Percentiles rank a stretch among this genome's conserved stretches.
phyloP scores from a whole-genome alignment of 1,284 basidiomycete species.

The Ceratorhiza oryzae-sativae region DNA sequence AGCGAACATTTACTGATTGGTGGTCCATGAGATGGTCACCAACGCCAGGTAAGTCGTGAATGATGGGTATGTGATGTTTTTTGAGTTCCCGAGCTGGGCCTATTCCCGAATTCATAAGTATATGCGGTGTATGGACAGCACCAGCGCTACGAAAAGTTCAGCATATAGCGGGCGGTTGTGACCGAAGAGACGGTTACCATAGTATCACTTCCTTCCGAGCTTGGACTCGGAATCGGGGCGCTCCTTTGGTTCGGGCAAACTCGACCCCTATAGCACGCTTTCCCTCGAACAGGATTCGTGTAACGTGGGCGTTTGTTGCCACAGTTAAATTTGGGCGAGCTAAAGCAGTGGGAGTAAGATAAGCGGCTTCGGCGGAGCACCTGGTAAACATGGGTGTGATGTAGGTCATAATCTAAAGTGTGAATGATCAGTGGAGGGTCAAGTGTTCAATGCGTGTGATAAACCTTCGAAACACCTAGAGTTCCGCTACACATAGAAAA shows the following conservation, averaged over 20 bases:
- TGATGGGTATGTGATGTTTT: constrained; percentile 57
- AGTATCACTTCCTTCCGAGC: constrained; percentile 68
- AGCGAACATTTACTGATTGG: constrained; percentile 57
- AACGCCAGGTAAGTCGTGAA: constrained; percentile 65
- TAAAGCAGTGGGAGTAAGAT: constrained; percentile 67
- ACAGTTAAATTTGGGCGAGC: constrained; percentile 69
- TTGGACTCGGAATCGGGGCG: constrained; percentile 53
- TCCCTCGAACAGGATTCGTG: constrained; percentile 56
- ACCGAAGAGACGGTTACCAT: constrained; percentile 42
- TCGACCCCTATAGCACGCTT: constrained; percentile 66
- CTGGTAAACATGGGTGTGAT: neutral
- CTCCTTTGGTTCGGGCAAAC: constrained; percentile 53
- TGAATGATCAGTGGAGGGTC: neutral
- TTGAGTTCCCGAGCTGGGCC: constrained; percentile 65
- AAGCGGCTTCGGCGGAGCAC: constrained; percentile 62
- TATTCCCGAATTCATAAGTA: constrained; percentile 71
- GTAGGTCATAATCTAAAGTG: constrained; percentile 25
- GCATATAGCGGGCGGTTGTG: neutral
- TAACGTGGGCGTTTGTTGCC: constrained; percentile 60
- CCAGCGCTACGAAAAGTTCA: constrained; percentile 50
- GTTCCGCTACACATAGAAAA: constrained; percentile 52
- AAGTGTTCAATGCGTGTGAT: constrained; percentile 21
- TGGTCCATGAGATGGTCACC: constrained; percentile 65
- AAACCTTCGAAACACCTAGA: constrained; percentile 61
- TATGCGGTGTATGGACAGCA: constrained; percentile 51